Conservation (phyloP, 352 stramenopile species). For the Hyaloperonospora arabidopsidis region DNA sequence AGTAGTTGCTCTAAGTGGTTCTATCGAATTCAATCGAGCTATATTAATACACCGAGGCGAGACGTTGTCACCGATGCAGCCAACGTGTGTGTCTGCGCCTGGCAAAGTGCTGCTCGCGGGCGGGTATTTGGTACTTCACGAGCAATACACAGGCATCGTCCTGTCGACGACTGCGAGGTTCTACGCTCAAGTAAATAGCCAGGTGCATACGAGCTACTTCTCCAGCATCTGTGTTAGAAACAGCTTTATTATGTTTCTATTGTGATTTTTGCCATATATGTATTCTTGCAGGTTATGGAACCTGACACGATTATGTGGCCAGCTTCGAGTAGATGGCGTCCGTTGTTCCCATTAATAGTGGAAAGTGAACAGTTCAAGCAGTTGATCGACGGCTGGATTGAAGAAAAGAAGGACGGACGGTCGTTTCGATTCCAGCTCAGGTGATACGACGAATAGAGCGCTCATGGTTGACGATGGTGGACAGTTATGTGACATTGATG, state of each 20-base stretch:
- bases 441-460: constrained; percentile 14
- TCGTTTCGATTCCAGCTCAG: constrained; percentile 28
- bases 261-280: constrained; percentile 1
- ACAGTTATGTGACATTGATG: not conserved
- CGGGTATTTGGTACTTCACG: constrained; percentile 93
- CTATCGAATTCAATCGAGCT: too few relatives aligned
- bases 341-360: constrained; percentile 41
- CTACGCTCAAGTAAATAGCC: constrained; percentile 66
- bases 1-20: too few relatives aligned
- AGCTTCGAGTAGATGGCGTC: constrained; percentile 7
- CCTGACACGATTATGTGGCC: not conserved
- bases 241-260: constrained; percentile 7
- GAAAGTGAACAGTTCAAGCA: constrained; percentile 89
- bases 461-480: not conserved
- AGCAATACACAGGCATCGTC: constrained; percentile 84
- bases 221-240: too few relatives aligned
- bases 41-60: too few relatives aligned
- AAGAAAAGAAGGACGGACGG: constrained; percentile 10
- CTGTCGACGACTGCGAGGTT: constrained; percentile 90
- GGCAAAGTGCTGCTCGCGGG: constrained; percentile 96
- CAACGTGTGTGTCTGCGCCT: constrained; percentile 82
- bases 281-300: too few relatives aligned
- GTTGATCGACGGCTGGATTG: constrained; percentile 32
- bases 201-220: constrained; percentile 17
- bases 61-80: not conserved